Evolutionary conservation across 306 rosid species (phyloP), one percentile per base, ranked within the genome.

Genomic region (Lagenaria siceraria): DNA sequence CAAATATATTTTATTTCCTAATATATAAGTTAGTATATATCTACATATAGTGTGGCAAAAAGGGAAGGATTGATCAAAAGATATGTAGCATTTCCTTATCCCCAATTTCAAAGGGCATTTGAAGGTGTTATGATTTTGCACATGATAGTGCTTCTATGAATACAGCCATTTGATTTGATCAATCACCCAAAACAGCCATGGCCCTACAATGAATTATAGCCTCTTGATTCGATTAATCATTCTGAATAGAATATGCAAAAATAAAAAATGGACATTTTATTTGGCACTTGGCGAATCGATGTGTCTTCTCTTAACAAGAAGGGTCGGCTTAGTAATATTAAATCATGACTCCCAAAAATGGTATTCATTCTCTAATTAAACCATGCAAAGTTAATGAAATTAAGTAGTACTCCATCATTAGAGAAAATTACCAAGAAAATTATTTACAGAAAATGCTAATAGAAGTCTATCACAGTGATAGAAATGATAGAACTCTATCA

Each of bases 231-330:
- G 60, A 66, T 74, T 36, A 18, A n/a, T 64, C 72, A 64, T 14
- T 65, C 42, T n/a, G 36, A 65, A 18, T 42, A 15, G 22, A 46
- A 10, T n/a, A 36, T 11, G 12, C 3, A 21, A n/a, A 8, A 38
- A 22, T n/a, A 10, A 61, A n/a, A 36, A 5, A 74, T 55, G 29
- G 33, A 21, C 6, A n/a, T 21, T 49, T 46, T 68, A 62, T 61
- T 80, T 78, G 81, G 81, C 82, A 79, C 75, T 79, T 71, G 83
- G 77, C 65, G 75, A 70, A 81, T 85, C 70, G 40, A 43, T 51
- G 5, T 80, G 83, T 78, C 82, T 59, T 42, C 63, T 35, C 69
- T 14, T 7, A 27, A 59, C 42, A 63, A 61, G 10, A 24, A 59
- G 35, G 18, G 60, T 56, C 6, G 15, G 14, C 62, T 21, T 61